These are phyloP conservation scores for Dendrothele bispora DNA, from an alignment of 768 basidiomycete species.

Conservation along the genomic window DNA sequence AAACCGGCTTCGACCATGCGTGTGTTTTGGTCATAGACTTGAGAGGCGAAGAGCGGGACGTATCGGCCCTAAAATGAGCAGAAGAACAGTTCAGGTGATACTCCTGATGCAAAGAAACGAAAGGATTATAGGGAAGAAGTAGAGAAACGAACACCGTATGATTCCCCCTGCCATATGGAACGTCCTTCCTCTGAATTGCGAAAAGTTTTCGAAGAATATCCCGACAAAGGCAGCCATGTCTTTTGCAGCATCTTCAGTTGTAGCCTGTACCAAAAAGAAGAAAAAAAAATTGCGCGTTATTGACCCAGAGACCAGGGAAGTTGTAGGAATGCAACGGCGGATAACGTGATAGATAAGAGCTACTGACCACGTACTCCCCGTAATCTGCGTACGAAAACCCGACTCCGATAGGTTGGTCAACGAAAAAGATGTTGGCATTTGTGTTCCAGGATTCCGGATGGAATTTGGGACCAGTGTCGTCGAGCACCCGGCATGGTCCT, in stretches of 20 bases:
- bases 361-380: constrained; percentile 40
- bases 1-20: constrained; percentile 38
- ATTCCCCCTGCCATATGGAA: constrained; percentile 68
- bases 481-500: constrained; percentile 57
- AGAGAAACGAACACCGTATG: constrained; percentile 48
- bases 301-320: not conserved
- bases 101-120: no score
- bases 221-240: constrained; percentile 54
- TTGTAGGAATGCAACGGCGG: no score
- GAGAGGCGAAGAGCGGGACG: constrained; percentile 54
- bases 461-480: constrained; percentile 36
- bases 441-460: constrained; percentile 50
- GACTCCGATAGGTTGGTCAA: constrained; percentile 40
- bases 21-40: constrained; percentile 54
- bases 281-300: no score
- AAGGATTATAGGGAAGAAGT: no score
- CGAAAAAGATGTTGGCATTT: constrained; percentile 44
- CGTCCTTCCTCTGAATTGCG: constrained; percentile 45
- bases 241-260: constrained; percentile 50
- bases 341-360: not conserved
- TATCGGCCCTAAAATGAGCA: constrained; percentile 38
- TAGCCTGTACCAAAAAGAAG: no score
- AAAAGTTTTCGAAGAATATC: constrained; percentile 59
- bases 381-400: constrained; percentile 46
- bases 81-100: not conserved